Conservation (phyloP, 1,284 basidiomycete genomes). For the Sporisorium sorghi region DNA sequence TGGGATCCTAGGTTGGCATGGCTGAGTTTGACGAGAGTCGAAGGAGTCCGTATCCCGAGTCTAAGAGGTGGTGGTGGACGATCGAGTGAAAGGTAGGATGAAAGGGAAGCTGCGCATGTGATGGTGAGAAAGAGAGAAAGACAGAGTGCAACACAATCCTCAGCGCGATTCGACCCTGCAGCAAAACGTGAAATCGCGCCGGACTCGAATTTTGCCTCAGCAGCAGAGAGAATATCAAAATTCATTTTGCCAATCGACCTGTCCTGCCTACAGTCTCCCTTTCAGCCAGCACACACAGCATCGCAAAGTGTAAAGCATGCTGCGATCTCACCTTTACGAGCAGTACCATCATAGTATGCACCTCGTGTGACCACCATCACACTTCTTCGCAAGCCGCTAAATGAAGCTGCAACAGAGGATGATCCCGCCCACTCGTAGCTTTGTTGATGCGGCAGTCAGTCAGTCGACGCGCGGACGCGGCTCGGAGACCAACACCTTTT, state of each 20-base stretch:
- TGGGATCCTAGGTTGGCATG: constrained; percentile 22
- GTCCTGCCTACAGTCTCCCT: not conserved
- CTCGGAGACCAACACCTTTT: constrained; percentile 16
- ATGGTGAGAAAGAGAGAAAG: constrained; percentile 4
- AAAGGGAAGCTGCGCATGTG: constrained; percentile 5
- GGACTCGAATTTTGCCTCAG: constrained; percentile 15
- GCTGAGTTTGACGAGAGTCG: constrained; percentile 1
- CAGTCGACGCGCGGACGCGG: constrained; percentile 4
- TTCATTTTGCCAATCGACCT: constrained; percentile 1
- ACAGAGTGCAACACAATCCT: not conserved
- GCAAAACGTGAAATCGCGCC: not conserved
- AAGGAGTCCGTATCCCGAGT: not conserved
- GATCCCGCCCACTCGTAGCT: not conserved
- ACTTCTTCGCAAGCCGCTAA: not conserved
- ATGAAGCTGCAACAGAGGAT: not conserved
- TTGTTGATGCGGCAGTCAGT: not conserved
- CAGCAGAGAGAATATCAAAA: constrained; percentile 5
- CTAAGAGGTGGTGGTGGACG: not conserved
- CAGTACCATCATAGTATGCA: not conserved
- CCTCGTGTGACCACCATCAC: not conserved
- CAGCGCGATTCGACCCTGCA: constrained; percentile 13
- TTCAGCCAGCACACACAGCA: not conserved
- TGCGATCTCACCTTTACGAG: not conserved
- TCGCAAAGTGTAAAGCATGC: not conserved
- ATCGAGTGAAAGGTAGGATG: not conserved